Evolutionary conservation across 345 rosid species (phyloP).

Genomic region (Salix viminalis): DNA sequence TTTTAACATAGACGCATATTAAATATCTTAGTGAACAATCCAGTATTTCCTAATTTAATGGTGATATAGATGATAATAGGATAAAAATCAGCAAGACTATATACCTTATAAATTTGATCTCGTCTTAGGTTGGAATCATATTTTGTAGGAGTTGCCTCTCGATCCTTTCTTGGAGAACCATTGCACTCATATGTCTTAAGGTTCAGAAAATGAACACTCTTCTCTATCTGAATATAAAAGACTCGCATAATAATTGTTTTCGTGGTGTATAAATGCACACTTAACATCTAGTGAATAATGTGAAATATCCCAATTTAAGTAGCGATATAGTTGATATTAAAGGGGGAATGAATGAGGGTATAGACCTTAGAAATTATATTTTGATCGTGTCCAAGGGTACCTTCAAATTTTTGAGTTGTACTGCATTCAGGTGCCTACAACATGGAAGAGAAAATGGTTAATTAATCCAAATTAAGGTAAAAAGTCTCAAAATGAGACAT

Average conservation of each 20-base stretch:
- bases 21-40: background rate
- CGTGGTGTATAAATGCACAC: background rate
- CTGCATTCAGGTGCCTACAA: background rate
- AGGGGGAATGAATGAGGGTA: too few relatives aligned
- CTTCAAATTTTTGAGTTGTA: background rate
- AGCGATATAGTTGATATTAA: background rate
- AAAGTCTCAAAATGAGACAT: background rate
- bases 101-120: constrained; percentile 2
- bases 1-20: background rate
- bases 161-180: background rate
- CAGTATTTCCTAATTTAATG: background rate
- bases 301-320: background rate
- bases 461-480: background rate
- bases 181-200: constrained; percentile 8
- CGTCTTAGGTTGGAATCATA: constrained; percentile 6
- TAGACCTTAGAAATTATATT: background rate
- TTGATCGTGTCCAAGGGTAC: constrained; percentile 9
- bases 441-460: too few relatives aligned
- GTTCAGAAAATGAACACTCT: constrained; percentile 7
- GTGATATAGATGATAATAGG: background rate
- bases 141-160: background rate
- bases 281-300: background rate
- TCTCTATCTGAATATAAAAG: constrained; percentile 14
- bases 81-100: background rate
- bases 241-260: background rate